Base-by-base conservation (phyloP, 306 rosid species). In the Myrica gale region DNA sequence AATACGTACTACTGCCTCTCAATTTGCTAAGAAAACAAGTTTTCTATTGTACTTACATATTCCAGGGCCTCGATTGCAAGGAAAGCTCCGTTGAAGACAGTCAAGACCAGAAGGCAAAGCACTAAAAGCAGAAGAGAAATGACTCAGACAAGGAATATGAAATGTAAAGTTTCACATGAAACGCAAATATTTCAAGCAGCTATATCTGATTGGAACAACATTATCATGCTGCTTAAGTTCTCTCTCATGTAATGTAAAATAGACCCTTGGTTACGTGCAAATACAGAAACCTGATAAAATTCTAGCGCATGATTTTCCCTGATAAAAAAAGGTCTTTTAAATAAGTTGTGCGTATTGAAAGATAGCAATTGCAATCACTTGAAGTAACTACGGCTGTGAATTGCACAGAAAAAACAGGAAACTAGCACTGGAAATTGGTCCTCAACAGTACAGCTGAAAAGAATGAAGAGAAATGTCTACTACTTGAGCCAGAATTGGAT, bases 31-130 rank as follows among this genome's bases (percentile, higher is more conserved):
- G 50, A 41, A 65, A 42, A 13, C 16, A 82, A 21, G 39, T n/a
- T 63, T 69, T 66, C 20, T 80, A 50, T 21, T 41, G 20, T 73
- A 80, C 97, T 85, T 88, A 93, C 98, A 91, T 75, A 55, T 55
- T 77, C 85, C 85, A 32, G 19, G 7, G 32, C 88, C 97, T 20
- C 83, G 73, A 58, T 83, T 75, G 85, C 98, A 93, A 68, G 93
- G 90, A 72, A 91, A 93, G 52, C 67, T 74, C 63, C 48, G 82
- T 72, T 91, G 97, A 79, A 93, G 90, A 84, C 97, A 93, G 57
- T 83, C 74, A 79, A 87, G 78, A 69, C 96, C 88, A 12, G 87
- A 80, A 47, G 92, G 92, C 73, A 93, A 86, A 46, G 54, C 88
- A 56, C 97, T 91, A 84, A 79, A 82, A 86, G 74, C 60, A 58